Evolutionary conservation across 2,329 filamentous ascomycete species (phyloP).

Genomic region (Penicillium occitanis): DNA sequence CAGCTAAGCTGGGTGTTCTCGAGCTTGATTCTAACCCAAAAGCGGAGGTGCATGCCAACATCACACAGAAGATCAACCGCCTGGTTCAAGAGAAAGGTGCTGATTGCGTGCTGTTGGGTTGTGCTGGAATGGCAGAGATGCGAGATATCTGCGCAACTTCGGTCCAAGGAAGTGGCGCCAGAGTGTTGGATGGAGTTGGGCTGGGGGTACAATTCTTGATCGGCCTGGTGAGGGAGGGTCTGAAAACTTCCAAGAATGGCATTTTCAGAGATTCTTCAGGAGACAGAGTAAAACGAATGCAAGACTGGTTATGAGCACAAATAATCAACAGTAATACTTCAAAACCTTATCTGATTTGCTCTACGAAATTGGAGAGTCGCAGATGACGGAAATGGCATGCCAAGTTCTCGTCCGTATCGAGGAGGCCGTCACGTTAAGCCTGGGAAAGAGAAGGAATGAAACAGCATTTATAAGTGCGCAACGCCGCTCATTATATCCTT

Average conservation of each 20-base stretch:
- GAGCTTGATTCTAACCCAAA: constrained; percentile 16
- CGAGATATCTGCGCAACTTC: constrained; percentile 10
- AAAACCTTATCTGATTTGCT: too few species aligned
- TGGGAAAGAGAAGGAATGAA: too few species aligned
- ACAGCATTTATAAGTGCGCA: too few species aligned
- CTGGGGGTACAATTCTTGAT: constrained; percentile 15
- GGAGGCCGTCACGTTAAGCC: too few species aligned
- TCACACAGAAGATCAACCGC: constrained; percentile 17
- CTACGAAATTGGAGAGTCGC: too few species aligned
- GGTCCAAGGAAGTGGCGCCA: constrained; percentile 11
- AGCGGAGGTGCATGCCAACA: constrained; percentile 8
- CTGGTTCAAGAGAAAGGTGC: constrained; percentile 17
- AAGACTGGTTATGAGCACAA: constrained; percentile 15
- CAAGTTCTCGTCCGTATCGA: too few species aligned
- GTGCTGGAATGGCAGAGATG: constrained; percentile 19
- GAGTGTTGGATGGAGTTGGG: constrained; percentile 19
- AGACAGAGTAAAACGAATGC: constrained; percentile 14
- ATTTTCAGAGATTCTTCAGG: constrained; percentile 16
- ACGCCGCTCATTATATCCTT: too few species aligned
- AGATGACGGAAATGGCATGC: too few species aligned
- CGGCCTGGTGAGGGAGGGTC: constrained; percentile 15
- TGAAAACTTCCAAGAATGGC: constrained; percentile 17
- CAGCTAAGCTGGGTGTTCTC: constrained; percentile 18
- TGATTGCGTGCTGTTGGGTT: constrained; percentile 16
- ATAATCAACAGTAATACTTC: constrained; percentile 5